These are phyloP conservation scores for Beauveria asiatica DNA, from an alignment of 2,329 filamentous ascomycete species.

Conservation along the genomic window DNA sequence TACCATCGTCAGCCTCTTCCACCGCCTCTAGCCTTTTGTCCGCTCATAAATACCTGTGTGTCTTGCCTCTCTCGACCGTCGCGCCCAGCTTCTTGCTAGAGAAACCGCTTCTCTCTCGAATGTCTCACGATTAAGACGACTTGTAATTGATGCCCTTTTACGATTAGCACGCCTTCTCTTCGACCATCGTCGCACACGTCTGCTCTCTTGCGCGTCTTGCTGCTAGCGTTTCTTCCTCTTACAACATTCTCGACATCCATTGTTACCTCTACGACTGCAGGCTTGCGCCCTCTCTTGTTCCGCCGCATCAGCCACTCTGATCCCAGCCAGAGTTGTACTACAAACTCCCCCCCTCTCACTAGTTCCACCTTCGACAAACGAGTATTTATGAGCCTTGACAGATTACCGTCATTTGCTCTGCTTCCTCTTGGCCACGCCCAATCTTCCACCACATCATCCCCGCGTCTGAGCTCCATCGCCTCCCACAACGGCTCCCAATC, in stretches of 20 bases:
- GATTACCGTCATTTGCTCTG: slow-evolving; percentile 61
- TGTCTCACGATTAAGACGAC: slow-evolving; percentile 19
- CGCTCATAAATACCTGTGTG: not conserved
- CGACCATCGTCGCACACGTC: slow-evolving; percentile 1
- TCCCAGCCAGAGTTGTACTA: slow-evolving; percentile 7
- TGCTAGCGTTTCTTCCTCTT: not conserved
- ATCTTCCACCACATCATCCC: slow-evolving; percentile 64
- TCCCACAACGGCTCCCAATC: slow-evolving; percentile 46
- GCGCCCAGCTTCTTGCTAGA: not conserved
- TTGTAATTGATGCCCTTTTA: slow-evolving; percentile 21
- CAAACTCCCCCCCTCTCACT: not conserved
- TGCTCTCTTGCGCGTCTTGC: not conserved
- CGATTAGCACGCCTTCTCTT: slow-evolving; percentile 19
- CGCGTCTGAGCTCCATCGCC: slow-evolving; percentile 68
- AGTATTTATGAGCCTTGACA: slow-evolving; percentile 56
- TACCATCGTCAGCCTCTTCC: not conserved
- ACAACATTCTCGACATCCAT: not conserved
- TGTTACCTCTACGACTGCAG: not conserved
- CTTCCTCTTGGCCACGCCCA: slow-evolving; percentile 61
- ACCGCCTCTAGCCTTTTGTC: not conserved
- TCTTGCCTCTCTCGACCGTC: not conserved
- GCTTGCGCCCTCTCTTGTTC: not conserved
- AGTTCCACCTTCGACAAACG: not conserved
- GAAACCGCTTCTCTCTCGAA: slow-evolving; percentile 4
- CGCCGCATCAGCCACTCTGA: not conserved